phyloP scores from a whole-genome alignment of 1,139 yeast species.

The Nakaseomyces glabratus region DNA sequence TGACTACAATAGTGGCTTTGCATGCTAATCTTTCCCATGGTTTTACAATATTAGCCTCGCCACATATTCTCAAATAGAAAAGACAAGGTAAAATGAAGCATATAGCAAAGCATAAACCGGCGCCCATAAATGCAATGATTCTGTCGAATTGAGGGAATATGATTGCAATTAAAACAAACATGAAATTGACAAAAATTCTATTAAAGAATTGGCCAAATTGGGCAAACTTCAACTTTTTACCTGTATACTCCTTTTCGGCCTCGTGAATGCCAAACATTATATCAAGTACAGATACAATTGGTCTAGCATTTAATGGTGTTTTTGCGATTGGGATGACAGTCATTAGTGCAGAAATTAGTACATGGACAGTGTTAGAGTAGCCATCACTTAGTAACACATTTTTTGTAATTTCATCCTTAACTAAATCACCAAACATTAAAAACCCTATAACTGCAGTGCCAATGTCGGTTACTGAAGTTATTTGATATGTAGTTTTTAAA shows the following conservation, averaged over 20 bases:
- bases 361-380: constrained; percentile 60
- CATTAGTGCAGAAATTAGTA: constrained; percentile 58
- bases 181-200: constrained; percentile 35
- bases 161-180: constrained; percentile 45
- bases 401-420: constrained; percentile 77
- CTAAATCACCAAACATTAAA: constrained; percentile 73
- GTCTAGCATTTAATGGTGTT: constrained; percentile 80
- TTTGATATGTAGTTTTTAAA: constrained; percentile 47
- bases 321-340: constrained; percentile 81
- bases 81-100: constrained; percentile 70
- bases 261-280: constrained; percentile 34
- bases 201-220: constrained; percentile 22
- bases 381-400: constrained; percentile 62
- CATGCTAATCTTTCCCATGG: constrained; percentile 35
- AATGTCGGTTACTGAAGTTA: constrained; percentile 63
- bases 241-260: constrained; percentile 18
- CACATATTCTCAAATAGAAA: constrained; percentile 57
- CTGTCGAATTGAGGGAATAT: constrained; percentile 70
- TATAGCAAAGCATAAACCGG: constrained; percentile 70
- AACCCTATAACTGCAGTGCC: constrained; percentile 75
- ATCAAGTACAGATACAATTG: constrained; percentile 67
- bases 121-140: constrained; percentile 74
- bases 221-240: constrained; percentile 11
- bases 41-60: constrained; percentile 35
- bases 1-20: constrained; percentile 38